Evolutionary conservation across 169 alveolate species (phyloP), one percentile per base, ranked within the genome.

Genomic region (Theileria orientalis): DNA sequence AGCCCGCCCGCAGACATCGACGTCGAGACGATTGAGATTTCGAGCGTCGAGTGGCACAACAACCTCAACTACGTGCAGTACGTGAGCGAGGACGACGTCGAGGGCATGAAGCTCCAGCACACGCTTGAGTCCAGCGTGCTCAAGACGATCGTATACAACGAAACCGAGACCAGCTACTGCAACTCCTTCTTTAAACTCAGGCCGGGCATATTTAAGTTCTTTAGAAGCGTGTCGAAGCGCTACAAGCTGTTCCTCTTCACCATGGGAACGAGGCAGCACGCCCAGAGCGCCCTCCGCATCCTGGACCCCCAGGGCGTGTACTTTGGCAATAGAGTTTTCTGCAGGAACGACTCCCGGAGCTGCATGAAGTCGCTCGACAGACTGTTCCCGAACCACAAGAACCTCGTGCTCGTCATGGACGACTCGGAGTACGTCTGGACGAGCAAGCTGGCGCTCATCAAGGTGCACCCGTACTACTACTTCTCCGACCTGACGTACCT

Each of bases 221-320:
- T 91, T 44, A 72, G 72, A 59, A 49, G 64, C 14, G 59, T 87
- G 59, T 59, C 85, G 44, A 72, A 79, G 57, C 68, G 69, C 40
- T 91, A 69, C 59, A 92, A 87, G 62, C 54, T 91, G 64, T 91
- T 90, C 63, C 74, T 91, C 62, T 91, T 85, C 62, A 91, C 95
- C 13, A 90, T 87, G 95, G 95, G 95, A 5, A 91, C 95, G 16
- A 74, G 84, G 40, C 88, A 83, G 30, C 95, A 91, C 69, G 95
- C 95, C 14, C 72, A 74, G 46, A 83, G 92, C 8, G 85, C 95
- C 11, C 54, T 91, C 30, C 74, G 76, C 62, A 76, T 91, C 32
- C 63, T 91, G 51, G 95, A 91, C 61, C 95, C 95, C 25, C 74
- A 51, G 1, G 84, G 82, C 32, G 54, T 47, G 11, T 78, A 63